Percentiles rank a stretch among this genome's conserved stretches.
Conservation (phyloP, 208 protist species). For the Trypanosoma theileri region DNA sequence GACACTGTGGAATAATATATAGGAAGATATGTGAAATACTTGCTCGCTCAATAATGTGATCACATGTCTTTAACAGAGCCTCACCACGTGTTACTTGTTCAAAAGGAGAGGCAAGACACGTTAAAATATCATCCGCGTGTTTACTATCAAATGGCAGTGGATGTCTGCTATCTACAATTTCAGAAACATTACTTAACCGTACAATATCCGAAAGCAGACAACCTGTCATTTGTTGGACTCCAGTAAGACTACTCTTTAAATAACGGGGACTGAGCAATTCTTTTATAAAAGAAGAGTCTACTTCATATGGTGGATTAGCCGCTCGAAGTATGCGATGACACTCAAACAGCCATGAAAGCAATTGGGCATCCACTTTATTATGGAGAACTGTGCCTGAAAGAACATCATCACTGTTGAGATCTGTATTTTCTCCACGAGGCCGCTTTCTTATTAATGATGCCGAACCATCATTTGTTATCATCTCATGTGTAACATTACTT, state of each 20-base stretch:
- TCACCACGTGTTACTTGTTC: slow-evolving; percentile 24
- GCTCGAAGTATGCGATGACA: slow-evolving; percentile 32
- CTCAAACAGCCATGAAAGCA: slow-evolving; percentile 37
- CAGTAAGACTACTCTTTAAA: slow-evolving; percentile 37
- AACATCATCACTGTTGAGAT: slow-evolving; percentile 5
- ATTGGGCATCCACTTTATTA: slow-evolving; percentile 30
- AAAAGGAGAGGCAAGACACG: slow-evolving; percentile 55
- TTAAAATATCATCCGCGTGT: slow-evolving; percentile 45
- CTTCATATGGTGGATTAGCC: slow-evolving; percentile 20
- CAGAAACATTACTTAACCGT: slow-evolving; percentile 30
- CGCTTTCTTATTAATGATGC: slow-evolving; percentile 11
- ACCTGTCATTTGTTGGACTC: slow-evolving; percentile 58
- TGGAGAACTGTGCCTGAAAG: slow-evolving; percentile 15
- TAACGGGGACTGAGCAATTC: slow-evolving; percentile 57
- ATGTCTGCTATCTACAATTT: neutral
- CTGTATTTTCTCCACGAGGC: slow-evolving; percentile 5
- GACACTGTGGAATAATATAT: slow-evolving; percentile 53
- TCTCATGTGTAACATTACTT: neutral
- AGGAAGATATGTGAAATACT: slow-evolving; percentile 50
- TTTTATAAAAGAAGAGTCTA: slow-evolving; percentile 37
- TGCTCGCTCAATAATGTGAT: slow-evolving; percentile 53
- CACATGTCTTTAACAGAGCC: slow-evolving; percentile 35
- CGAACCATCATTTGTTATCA: no score
- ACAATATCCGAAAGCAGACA: slow-evolving; percentile 68
- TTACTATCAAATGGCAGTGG: slow-evolving; percentile 39